Base-by-base conservation (phyloP, 495 filamentous ascomycete species). In the Penicillium cataractarum region DNA sequence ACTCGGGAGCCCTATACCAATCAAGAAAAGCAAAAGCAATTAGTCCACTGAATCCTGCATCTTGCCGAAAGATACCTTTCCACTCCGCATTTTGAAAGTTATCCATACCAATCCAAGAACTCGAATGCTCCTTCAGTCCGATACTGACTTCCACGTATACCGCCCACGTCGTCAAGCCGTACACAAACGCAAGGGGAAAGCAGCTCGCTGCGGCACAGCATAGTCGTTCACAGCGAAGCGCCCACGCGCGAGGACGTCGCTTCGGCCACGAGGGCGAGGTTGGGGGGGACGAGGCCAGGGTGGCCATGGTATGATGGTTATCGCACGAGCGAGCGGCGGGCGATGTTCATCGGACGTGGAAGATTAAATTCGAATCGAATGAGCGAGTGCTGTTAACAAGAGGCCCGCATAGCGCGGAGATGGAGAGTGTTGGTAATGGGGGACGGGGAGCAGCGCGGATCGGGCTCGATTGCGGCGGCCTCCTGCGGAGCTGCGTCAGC, bases 101-200 rank as follows among this genome's bases (percentile, higher is more conserved):
- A 33, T 58, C 44, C 83, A 48, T 83, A 96, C 91, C 90, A 68
- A 89, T 87, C 87, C 88, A 90, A 19, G 73, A 62, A 44, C 80
- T 84, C 61, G 81, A 81, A n/a, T 80, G 73, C 9, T 80, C 76
- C 52, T 76, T 78, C 31, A 89, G 80, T 33, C 92, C 89, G 40
- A 97, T 89, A 61, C 82, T 88, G 37, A 89, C 84, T 68, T 94
- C 86, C 21, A 97, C 93, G 80, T 90, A 98, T 35, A 90, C 86
- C 2, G 93, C 92, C 95, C 95, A 99, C 6, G 87, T 90, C 6
- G 90, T 96, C 56, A 97, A 68, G 39, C 90, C 84, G 69, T 97
- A 97, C 60, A 99, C 90, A 74, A 99, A 97, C 40, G 78, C 77
- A 2, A 99, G 82, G 10, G 95, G 95, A 65, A 97, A 93, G 73